These are phyloP conservation scores for Colletotrichum costaricense DNA, from an alignment of 2,329 filamentous ascomycete genomes.

Conservation along the genomic window DNA sequence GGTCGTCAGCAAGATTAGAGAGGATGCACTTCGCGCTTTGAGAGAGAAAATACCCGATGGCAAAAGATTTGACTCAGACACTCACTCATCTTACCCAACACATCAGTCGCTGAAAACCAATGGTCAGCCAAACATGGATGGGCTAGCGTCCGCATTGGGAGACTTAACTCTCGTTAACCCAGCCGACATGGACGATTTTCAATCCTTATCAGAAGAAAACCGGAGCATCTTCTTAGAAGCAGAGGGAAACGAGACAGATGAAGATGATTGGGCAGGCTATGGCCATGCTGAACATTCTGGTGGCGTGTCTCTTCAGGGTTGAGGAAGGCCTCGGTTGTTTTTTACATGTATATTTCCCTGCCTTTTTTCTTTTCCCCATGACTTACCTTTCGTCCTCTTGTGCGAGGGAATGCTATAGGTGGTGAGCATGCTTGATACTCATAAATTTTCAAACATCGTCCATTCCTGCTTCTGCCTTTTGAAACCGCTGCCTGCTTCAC, in stretches of 20 bases:
- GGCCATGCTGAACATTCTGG: background rate
- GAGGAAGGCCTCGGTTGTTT: no score
- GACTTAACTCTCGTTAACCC: background rate
- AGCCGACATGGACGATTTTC: background rate
- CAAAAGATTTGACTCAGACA: slow-evolving; percentile 19
- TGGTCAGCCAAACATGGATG: background rate
- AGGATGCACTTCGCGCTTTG: slow-evolving; percentile 3
- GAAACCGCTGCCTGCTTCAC: no score
- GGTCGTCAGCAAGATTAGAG: slow-evolving; percentile 4
- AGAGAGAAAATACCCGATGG: slow-evolving; percentile 15
- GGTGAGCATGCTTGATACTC: no score
- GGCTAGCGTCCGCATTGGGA: background rate
- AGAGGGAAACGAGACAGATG: background rate
- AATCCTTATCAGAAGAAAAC: background rate
- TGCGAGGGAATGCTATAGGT: no score
- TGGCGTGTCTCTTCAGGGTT: background rate
- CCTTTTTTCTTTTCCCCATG: no score
- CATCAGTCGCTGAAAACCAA: background rate
- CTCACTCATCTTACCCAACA: slow-evolving; percentile 4
- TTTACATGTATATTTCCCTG: no score
- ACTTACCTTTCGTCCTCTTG: no score
- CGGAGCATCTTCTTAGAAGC: background rate
- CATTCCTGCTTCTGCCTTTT: no score
- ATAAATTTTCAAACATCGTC: no score
- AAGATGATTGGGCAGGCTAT: background rate